Evolutionary conservation across 164 flowering plant genomes (phyloP).

Genomic region (Stephania yunnanensis): DNA sequence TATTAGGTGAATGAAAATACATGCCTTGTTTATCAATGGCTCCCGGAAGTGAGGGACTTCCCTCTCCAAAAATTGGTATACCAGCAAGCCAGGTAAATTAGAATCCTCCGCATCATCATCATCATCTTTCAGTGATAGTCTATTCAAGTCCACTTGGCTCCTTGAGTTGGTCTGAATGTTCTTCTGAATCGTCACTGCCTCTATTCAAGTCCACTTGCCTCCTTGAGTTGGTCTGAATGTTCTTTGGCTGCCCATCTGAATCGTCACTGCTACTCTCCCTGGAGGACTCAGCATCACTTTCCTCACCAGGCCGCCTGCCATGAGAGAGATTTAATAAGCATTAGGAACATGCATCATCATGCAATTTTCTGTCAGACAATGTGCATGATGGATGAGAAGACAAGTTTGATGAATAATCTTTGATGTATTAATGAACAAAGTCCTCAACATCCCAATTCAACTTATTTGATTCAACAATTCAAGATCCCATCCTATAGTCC

Average conservation of each 20-base stretch:
- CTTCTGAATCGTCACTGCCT: slow-evolving; percentile 40
- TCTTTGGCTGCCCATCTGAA: slow-evolving; percentile 25
- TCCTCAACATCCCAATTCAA: too few relatives aligned
- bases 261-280: slow-evolving; percentile 46
- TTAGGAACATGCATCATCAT: not conserved
- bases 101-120: slow-evolving; percentile 38
- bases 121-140: slow-evolving; percentile 34
- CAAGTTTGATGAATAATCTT: not conserved
- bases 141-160: slow-evolving; percentile 21
- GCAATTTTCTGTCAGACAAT: not conserved
- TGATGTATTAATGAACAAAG: too few relatives aligned
- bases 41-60: slow-evolving; percentile 48
- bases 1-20: slow-evolving; percentile 9
- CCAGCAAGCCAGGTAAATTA: slow-evolving; percentile 31
- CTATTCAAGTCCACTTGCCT: slow-evolving; percentile 21
- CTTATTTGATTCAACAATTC: too few relatives aligned
- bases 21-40: slow-evolving; percentile 67
- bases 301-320: slow-evolving; percentile 48
- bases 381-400: not conserved
- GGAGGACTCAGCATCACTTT: slow-evolving; percentile 47
- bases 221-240: slow-evolving; percentile 15
- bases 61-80: slow-evolving; percentile 54
- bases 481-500: too few relatives aligned
- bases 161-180: slow-evolving; percentile 13
- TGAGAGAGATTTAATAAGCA: not conserved